A percentile compares a stretch with the other conserved stretches of the same genome.
These are phyloP conservation scores for Sicyos edulis DNA, from an alignment of 306 rosid genomes.

Conservation along the genomic window DNA sequence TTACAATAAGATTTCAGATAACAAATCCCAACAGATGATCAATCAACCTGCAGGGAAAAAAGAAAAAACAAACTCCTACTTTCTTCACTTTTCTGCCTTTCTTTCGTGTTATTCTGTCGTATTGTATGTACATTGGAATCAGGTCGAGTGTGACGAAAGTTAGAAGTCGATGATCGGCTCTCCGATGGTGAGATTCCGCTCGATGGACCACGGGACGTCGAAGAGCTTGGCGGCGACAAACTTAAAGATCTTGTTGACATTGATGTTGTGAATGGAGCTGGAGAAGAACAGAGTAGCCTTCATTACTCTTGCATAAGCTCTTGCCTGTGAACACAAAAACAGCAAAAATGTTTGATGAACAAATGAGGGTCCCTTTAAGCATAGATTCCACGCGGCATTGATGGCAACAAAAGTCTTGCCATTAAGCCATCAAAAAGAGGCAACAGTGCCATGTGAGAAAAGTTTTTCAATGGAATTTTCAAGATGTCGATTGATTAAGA, in stretches of 20 bases:
- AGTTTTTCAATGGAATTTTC: not conserved
- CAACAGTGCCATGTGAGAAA: constrained; percentile 7
- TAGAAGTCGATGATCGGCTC: constrained; percentile 91
- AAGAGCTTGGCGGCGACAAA: constrained; percentile 85
- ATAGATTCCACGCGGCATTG: not conserved
- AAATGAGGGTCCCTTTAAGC: not conserved
- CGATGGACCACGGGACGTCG: constrained; percentile 80
- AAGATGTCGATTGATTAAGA: not conserved
- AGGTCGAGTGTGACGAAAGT: not conserved
- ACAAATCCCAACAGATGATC: constrained; percentile 13
- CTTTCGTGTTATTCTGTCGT: not conserved
- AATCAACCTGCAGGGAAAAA: not conserved
- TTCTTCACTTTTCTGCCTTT: not conserved
- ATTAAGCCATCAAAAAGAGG: not conserved
- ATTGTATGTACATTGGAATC: constrained; percentile 18
- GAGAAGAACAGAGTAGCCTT: constrained; percentile 87
- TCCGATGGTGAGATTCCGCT: constrained; percentile 70
- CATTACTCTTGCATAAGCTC: constrained; percentile 86
- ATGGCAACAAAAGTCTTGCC: constrained; percentile 17
- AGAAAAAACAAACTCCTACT: not conserved
- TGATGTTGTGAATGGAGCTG: constrained; percentile 89
- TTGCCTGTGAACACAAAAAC: constrained; percentile 45
- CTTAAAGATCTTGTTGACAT: constrained; percentile 92
- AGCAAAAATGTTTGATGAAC: constrained; percentile 5
- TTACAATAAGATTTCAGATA: constrained; percentile 11